Evolutionary conservation across 345 rosid genomes (phyloP), one percentile per base, ranked within the genome.

Genomic region (Physaria fendleri): DNA sequence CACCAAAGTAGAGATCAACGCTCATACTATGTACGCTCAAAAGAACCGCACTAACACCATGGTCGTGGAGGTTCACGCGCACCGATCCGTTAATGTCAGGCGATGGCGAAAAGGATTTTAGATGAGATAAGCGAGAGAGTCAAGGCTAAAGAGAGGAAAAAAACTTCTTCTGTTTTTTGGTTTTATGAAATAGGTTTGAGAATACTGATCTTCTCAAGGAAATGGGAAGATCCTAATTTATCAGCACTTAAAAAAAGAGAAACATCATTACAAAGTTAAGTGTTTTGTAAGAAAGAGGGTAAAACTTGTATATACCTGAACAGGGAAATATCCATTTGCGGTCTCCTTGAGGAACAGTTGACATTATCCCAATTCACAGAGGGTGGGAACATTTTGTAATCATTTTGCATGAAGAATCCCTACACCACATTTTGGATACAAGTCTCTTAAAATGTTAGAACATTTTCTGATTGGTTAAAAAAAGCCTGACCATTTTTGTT

Each of bases 311-410:
- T 15, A 50, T 46, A 89, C 97, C 99, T 93, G 99, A 71, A 93
- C 90, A 56, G 97, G 97, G 74, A 93, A 93, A n/a, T n/a, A 82
- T 93, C 99, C 95, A 89, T 89, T 69, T 79, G 90, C 14, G 99
- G 95, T 79, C 79, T 82, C 77, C 99, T 87, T 15, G 92, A 70
- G 56, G 84, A 71, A 97, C 99, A 93, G 69, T 80, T 11, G 46
- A 87, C 87, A 64, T 89, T 93, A 69, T 89, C 90, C 97, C 97
- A 89, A 65, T 93, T 63, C 45, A 89, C 99, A 32, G 82, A 72
- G 41, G 99, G 99, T n/a, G 99, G 95, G 75, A 93, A 93, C 99
- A 89, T 89, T 69, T 89, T 93, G 81, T 89, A 93, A 73, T 89
- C 97, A 72, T 75, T 89, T 79, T 87, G 97, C 99, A 93, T 85